A percentile compares a stretch with the other conserved stretches of the same genome.
phyloP scores from a whole-genome alignment of 164 flowering plant genomes.

The Tinospora cordifolia region DNA sequence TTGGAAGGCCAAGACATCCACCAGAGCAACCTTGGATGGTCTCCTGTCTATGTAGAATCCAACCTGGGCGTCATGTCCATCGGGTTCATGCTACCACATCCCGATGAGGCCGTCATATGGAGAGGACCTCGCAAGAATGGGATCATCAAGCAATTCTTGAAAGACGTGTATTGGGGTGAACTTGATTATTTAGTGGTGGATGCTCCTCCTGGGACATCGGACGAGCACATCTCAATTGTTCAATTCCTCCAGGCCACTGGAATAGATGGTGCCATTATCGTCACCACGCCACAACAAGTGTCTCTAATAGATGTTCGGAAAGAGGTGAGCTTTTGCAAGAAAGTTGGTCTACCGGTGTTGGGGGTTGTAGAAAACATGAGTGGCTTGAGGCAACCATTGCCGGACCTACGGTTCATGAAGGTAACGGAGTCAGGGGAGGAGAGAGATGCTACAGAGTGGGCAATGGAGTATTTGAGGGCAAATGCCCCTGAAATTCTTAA shows the following conservation, averaged over 20 bases:
- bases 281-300: slow-evolving; percentile 89
- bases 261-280: slow-evolving; percentile 86
- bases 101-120: slow-evolving; percentile 96
- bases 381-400: slow-evolving; percentile 51
- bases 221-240: slow-evolving; percentile 85
- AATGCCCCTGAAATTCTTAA: slow-evolving; percentile 62
- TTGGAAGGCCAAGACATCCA: slow-evolving; percentile 92
- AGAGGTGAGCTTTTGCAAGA: slow-evolving; percentile 88
- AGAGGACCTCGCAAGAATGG: slow-evolving; percentile 90
- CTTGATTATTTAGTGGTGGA: slow-evolving; percentile 86
- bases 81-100: slow-evolving; percentile 82
- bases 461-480: slow-evolving; percentile 38
- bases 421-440: slow-evolving; percentile 44
- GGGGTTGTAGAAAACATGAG: slow-evolving; percentile 98
- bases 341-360: slow-evolving; percentile 58
- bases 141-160: slow-evolving; percentile 77
- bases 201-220: slow-evolving; percentile 98
- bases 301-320: slow-evolving; percentile 86
- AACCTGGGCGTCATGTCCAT: slow-evolving; percentile 97
- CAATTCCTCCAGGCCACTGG: slow-evolving; percentile 69
- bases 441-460: slow-evolving; percentile 52
- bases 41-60: slow-evolving; percentile 79
- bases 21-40: slow-evolving; percentile 93
- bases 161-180: slow-evolving; percentile 91
- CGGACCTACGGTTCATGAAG: slow-evolving; percentile 49